Base-by-base conservation (phyloP, 345 rosid genomes). In the Eucalyptus melliodora region DNA sequence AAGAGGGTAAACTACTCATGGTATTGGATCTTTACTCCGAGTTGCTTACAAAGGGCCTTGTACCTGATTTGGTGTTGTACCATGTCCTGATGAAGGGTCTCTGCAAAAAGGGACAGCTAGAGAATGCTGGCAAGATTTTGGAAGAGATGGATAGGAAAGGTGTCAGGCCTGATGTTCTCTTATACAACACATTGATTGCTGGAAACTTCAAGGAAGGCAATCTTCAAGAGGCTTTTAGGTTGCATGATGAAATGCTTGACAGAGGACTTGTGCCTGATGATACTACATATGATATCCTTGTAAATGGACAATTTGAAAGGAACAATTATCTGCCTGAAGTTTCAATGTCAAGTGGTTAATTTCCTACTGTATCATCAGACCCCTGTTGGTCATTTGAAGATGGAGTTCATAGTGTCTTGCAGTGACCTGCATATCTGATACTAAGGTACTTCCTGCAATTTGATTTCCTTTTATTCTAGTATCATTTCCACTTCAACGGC, bases 161-260 rank as follows among this genome's bases (percentile, higher is more conserved):
- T 51, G 87, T 93, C 88, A 92, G 92, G 88, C 98, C 99, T 60
- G 94, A 89, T 87, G 94, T 94, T 86, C 89, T 92, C 56, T 94
- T 97, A 86, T 97, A 96, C 89, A 97, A 91, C 31, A 81, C 93
- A 2, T 90, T 97, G 91, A 96, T 97, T 86, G 96, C 94, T 51
- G 95, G 97, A 91, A 88, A 94, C 87, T 96, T 93, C 86, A 95
- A 89, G 95, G 95, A 92, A 89, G 97, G 99, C 19, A 95, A 96
- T 87, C 90, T 96, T 51, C 91, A 93, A 47, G 96, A 95, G 92
- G 97, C 99, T 62, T 94, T 93, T 92, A 93, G 95, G 90, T 92
- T 95, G 91, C 99, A 96, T 60, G 90, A 93, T 50, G 99, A 96
- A 93, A 97, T 97, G 99, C 95, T 97, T 88, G 98, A 97, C 51